These are phyloP conservation scores for Teunomyces tritomae DNA, from an alignment of 805 yeast species.

Conservation along the genomic window DNA sequence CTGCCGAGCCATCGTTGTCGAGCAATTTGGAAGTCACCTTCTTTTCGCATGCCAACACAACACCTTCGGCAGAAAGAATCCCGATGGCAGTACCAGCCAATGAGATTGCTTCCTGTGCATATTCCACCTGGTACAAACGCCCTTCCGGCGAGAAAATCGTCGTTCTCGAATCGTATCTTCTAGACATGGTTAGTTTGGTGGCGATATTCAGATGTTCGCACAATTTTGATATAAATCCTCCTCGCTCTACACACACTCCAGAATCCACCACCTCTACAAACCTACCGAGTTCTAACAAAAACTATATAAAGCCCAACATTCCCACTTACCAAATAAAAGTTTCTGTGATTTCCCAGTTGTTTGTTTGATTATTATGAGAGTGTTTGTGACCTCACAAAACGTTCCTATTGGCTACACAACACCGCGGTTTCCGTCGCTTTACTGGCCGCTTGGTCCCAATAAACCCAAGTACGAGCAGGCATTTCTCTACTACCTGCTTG, in stretches of 20 bases:
- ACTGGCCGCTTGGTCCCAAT: slow-evolving; percentile 58
- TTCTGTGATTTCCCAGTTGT: too few relatives aligned
- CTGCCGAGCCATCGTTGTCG: slow-evolving; percentile 92
- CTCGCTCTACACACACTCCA: too few relatives aligned
- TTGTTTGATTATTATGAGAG: neutral
- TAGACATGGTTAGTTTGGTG: slow-evolving; percentile 53
- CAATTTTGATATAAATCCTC: too few relatives aligned
- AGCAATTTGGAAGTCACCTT: slow-evolving; percentile 89
- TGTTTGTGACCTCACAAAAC: slow-evolving; percentile 43
- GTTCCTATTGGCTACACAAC: slow-evolving; percentile 79
- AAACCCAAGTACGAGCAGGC: slow-evolving; percentile 43
- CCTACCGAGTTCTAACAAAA: too few relatives aligned
- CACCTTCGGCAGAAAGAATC: slow-evolving; percentile 75
- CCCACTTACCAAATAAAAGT: too few relatives aligned
- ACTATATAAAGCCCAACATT: too few relatives aligned
- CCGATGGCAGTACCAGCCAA: slow-evolving; percentile 85
- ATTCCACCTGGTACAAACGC: slow-evolving; percentile 93
- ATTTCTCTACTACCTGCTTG: slow-evolving; percentile 63
- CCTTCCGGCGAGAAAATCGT: slow-evolving; percentile 99
- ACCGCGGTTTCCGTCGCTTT: slow-evolving; percentile 79
- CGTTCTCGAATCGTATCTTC: slow-evolving; percentile 99
- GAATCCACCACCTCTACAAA: too few relatives aligned
- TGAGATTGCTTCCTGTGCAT: slow-evolving; percentile 88
- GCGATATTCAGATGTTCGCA: neutral
- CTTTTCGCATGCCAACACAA: slow-evolving; percentile 94